A percentile compares a stretch with the other conserved stretches of the same genome.
Evolutionary conservation across 73 alveolate genomes (phyloP).

Genomic region (Breviolum minutum): DNA sequence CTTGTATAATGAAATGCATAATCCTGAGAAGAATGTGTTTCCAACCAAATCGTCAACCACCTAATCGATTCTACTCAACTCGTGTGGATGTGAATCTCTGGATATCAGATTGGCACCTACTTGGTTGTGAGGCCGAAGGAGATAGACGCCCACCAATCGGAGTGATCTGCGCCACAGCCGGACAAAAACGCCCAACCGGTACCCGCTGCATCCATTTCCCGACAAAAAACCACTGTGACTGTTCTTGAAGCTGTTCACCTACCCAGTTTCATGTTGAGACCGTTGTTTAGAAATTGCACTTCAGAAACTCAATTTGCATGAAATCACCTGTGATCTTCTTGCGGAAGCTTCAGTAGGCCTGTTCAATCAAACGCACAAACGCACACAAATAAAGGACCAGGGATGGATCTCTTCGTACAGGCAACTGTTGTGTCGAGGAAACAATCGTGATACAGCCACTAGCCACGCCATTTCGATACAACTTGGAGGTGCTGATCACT

Average conservation of each 20-base stretch:
- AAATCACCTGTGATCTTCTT: slow-evolving; percentile 15
- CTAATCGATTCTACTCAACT: not conserved
- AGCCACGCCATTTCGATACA: no score
- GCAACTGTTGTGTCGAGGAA: not conserved
- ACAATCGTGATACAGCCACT: no score
- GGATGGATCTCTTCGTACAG: not conserved
- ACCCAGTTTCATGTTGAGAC: not conserved
- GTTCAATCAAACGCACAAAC: not conserved
- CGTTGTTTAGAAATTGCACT: not conserved
- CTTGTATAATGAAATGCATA: not conserved
- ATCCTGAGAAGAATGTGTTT: not conserved
- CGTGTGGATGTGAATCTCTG: not conserved
- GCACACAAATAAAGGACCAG: not conserved
- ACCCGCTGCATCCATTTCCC: not conserved
- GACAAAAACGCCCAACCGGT: not conserved
- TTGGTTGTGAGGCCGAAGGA: slow-evolving; percentile 33
- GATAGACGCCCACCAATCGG: slow-evolving; percentile 50
- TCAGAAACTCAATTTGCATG: not conserved
- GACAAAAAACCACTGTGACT: not conserved
- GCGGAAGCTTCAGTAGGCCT: slow-evolving; percentile 43
- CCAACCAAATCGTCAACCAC: not conserved
- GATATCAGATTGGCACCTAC: not conserved
- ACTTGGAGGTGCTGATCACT: no score
- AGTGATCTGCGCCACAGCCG: not conserved
- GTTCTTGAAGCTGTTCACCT: not conserved